These are phyloP conservation scores for Straminergon stramineum DNA, from an alignment of 225 moss, liverwort and hornwort species.

Conservation along the genomic window DNA sequence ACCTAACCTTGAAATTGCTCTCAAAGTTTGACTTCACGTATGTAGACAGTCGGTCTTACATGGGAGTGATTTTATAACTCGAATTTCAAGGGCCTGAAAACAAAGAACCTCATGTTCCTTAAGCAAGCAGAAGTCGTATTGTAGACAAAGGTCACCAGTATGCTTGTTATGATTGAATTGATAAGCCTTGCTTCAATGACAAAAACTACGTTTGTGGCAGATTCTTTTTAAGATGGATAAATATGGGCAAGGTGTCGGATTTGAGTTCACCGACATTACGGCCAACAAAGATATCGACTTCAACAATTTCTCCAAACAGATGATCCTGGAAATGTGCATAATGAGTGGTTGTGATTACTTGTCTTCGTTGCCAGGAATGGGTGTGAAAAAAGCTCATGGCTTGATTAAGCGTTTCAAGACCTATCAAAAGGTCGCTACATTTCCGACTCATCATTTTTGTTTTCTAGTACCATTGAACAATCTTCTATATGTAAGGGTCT, in stretches of 20 bases:
- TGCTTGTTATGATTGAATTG: background rate
- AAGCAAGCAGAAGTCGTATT: background rate
- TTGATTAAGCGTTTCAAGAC: conserved; percentile 74
- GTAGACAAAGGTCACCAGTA: background rate
- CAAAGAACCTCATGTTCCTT: background rate
- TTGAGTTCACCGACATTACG: conserved; percentile 57
- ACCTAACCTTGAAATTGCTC: background rate
- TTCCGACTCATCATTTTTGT: background rate
- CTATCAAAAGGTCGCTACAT: conserved; percentile 54
- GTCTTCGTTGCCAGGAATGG: conserved; percentile 86
- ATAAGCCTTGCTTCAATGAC: background rate
- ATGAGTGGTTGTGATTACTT: conserved; percentile 97
- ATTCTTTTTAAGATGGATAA: conserved; percentile 95
- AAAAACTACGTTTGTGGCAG: conserved; percentile 20
- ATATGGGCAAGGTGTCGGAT: conserved; percentile 84
- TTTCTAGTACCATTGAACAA: background rate
- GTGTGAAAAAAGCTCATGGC: conserved; percentile 75
- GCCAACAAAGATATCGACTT: conserved; percentile 64
- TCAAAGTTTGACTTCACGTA: background rate
- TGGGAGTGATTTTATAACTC: background rate
- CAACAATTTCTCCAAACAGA: conserved; percentile 74
- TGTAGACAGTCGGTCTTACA: background rate
- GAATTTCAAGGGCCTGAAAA: background rate
- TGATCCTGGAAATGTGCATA: conserved; percentile 96
- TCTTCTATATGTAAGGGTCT: background rate